Base-by-base conservation (phyloP, 2,329 filamentous ascomycete species). In the Fusarium sp. region DNA sequence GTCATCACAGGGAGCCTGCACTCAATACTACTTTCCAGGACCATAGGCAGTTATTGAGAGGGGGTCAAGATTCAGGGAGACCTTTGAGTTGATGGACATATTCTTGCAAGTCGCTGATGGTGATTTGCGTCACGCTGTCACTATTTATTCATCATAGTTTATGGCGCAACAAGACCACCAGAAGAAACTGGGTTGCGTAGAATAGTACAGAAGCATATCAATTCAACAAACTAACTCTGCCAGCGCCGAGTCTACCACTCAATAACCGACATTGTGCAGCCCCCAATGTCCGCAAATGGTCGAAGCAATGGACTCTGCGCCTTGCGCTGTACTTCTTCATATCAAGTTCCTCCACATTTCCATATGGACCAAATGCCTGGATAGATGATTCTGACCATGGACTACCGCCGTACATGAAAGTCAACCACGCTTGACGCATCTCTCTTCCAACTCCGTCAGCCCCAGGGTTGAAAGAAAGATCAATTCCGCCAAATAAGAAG, bases 161-260 rank as follows among this genome's bases (percentile, higher is more conserved):
- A 2, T 34, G 31, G 29, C 29, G 1, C 31, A 13, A 34, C 31
- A 11, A 34, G 31, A 34, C 10, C 10, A 34, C 31, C 31, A 34
- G 11, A 10, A 34, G 31, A 34, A 5, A 34, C 31, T 34, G 9
- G 29, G 29, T 9, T 29, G 29, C 29, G 29, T 9, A 29, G 9
- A 29, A 29, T 2, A 10, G 29, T 29, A 29, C 8, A 29, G 29
- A 29, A 29, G 10, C 27, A 13, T 11, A 37, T 57, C 34, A 57
- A 27, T 85, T 85, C 18, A 84, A 64, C 38, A 86, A 72, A 70
- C 83, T 86, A 29, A 86, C 84, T 54, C 82, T 82, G 6, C 84
- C 85, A 18, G 80, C 82, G 10, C 81, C 81, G 65, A 83, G 76
- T 20, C 75, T 79, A 61, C 71, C 79, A 45, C 79, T 70, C 59